Conservation (phyloP, 1,284 basidiomycete species). For the Ustilago cynodontis region DNA sequence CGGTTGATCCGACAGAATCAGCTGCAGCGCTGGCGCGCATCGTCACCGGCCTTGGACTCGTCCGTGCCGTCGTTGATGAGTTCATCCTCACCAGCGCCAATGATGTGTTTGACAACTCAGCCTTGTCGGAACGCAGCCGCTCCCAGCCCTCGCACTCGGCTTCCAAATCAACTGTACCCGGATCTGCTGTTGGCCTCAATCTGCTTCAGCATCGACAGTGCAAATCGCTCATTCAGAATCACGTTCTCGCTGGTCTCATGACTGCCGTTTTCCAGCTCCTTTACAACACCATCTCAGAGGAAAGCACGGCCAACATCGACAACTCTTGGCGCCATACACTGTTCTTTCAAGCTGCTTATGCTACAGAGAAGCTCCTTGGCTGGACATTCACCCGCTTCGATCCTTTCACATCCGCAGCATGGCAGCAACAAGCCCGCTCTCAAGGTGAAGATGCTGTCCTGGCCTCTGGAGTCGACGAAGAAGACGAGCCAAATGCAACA, state of each 20-base stretch:
- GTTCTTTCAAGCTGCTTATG: conserved; percentile 49
- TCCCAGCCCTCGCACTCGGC: conserved; percentile 15
- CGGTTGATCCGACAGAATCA: conserved; percentile 30
- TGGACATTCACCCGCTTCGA: conserved; percentile 57
- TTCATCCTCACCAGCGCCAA: conserved; percentile 50
- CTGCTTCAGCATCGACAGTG: conserved; percentile 57
- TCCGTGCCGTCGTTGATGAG: conserved; percentile 49
- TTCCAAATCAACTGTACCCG: conserved; percentile 37
- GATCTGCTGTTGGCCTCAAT: conserved; percentile 52
- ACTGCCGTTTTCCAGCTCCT: conserved; percentile 48
- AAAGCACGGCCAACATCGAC: conserved; percentile 12
- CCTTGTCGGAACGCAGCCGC: conserved; percentile 22
- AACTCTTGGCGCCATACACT: conserved; percentile 28
- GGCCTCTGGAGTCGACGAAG: conserved; percentile 32
- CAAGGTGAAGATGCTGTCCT: conserved; percentile 29
- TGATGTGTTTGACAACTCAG: conserved; percentile 38
- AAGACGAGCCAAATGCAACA: conserved; percentile 25
- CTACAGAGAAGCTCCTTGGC: conserved; percentile 53
- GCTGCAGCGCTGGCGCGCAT: conserved; percentile 27
- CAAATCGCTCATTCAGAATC: conserved; percentile 55
- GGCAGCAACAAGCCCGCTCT: conserved; percentile 42
- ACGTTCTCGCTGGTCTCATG: conserved; percentile 53
- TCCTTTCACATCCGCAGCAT: conserved; percentile 43
- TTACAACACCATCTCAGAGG: conserved; percentile 45
- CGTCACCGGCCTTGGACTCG: conserved; percentile 46